phyloP scores from a whole-genome alignment of 2,329 filamentous ascomycete genomes.

The Aureobasidium leucospermi region DNA sequence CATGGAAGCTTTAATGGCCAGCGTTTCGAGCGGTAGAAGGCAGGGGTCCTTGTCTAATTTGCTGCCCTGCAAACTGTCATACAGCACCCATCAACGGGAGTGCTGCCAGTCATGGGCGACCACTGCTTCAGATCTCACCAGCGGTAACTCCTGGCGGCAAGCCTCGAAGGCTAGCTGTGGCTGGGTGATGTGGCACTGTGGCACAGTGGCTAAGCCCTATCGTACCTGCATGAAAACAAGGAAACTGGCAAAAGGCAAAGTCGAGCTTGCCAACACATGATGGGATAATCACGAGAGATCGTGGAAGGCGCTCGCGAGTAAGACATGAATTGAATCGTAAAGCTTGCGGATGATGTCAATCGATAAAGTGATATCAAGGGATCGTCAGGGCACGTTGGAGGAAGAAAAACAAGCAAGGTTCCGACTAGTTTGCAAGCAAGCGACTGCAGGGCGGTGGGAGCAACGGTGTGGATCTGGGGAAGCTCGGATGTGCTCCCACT shows the following conservation, averaged over 20 bases:
- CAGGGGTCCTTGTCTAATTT: constrained; percentile 7
- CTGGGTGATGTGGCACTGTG: constrained; percentile 1
- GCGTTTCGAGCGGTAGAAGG: neutral
- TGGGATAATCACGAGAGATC: neutral
- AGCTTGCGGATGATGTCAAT: constrained; percentile 2
- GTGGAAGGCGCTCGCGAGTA: neutral
- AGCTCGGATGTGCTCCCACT: neutral
- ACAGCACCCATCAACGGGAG: neutral
- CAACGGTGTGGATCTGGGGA: neutral
- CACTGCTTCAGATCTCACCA: constrained; percentile 1
- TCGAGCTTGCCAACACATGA: neutral
- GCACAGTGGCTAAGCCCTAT: neutral
- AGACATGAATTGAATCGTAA: neutral
- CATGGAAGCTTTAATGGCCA: neutral
- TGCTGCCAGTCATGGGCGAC: neutral
- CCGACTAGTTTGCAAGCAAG: neutral
- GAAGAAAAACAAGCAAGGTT: neutral
- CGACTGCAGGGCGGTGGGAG: neutral
- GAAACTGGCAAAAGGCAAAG: neutral
- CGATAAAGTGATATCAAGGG: constrained; percentile 2
- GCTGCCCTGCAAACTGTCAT: constrained; percentile 5
- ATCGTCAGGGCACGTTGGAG: constrained; percentile 9
- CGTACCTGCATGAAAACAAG: constrained; percentile 10
- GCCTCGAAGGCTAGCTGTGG: neutral
- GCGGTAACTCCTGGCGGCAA: neutral